A percentile compares a stretch with the other conserved stretches of the same genome.
Conservation (phyloP, 2,329 filamentous ascomycete species). For the Ophiocordyceps unilateralis region DNA sequence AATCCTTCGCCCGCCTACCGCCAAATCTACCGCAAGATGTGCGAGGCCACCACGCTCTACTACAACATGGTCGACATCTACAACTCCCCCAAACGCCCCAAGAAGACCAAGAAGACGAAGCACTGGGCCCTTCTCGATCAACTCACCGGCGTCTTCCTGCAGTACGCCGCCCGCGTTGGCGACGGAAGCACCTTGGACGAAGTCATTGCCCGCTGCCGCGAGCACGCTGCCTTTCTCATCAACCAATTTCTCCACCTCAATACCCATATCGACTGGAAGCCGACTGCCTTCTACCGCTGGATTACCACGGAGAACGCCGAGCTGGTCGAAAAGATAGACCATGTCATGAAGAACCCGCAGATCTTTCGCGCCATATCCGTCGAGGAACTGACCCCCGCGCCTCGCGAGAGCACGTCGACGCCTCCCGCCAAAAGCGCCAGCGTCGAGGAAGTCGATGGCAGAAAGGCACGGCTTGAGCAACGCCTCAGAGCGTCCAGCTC, state of each 20-base stretch:
- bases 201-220: conserved; percentile 25
- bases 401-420: conserved; percentile 3
- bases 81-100: conserved; percentile 12
- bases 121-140: conserved; percentile 13
- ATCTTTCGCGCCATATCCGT: conserved; percentile 4
- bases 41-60: conserved; percentile 45
- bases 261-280: conserved; percentile 20
- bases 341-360: conserved; percentile 8
- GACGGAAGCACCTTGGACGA: conserved; percentile 35
- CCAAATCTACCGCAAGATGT: conserved; percentile 39
- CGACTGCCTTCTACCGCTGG: conserved; percentile 32
- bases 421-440: conserved; percentile 4
- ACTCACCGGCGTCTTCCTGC: conserved; percentile 14
- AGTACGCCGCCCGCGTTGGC: conserved; percentile 32
- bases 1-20: conserved; percentile 39
- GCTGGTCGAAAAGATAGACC: conserved; percentile 8
- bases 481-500: not conserved
- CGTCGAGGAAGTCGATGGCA: conserved; percentile 2
- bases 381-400: conserved; percentile 4
- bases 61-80: conserved; percentile 46
- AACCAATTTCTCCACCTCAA: conserved; percentile 29
- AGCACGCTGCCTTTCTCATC: conserved; percentile 34
- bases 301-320: conserved; percentile 21
- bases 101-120: conserved; percentile 11
- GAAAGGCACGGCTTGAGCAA: not conserved